Evolutionary conservation across 345 rosid genomes (phyloP).

Genomic region (Syzygium oleosum): DNA sequence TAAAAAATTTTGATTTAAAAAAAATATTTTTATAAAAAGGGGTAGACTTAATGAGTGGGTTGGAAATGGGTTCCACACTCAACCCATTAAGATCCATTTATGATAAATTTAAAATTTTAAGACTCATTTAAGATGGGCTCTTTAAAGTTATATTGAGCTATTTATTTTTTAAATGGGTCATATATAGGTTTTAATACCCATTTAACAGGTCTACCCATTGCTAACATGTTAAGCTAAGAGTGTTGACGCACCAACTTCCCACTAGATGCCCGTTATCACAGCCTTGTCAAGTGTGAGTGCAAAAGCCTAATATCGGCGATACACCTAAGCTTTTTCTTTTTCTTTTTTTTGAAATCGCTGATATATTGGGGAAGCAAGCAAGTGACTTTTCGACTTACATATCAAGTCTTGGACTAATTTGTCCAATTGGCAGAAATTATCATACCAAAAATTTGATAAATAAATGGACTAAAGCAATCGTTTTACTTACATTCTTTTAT

Average conservation of each 20-base stretch:
- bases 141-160: too few relatives aligned
- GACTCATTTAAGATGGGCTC: too few relatives aligned
- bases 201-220: too few relatives aligned
- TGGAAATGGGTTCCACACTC: too few relatives aligned
- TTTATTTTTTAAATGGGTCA: too few relatives aligned
- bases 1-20: too few relatives aligned
- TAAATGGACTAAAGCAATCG: not conserved
- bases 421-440: not conserved
- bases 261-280: not conserved
- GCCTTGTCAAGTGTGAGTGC: not conserved
- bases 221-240: not conserved
- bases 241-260: not conserved
- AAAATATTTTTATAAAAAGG: too few relatives aligned
- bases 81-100: too few relatives aligned
- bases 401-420: not conserved
- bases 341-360: not conserved
- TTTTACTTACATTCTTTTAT: rapidly evolving
- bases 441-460: not conserved
- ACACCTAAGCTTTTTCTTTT: not conserved
- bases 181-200: too few relatives aligned
- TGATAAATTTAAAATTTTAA: too few relatives aligned
- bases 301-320: not conserved
- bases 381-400: not conserved
- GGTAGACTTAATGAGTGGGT: too few relatives aligned
- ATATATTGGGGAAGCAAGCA: not conserved